phyloP scores from a whole-genome alignment of 345 rosid genomes.

The Hibiscus mutabilis region DNA sequence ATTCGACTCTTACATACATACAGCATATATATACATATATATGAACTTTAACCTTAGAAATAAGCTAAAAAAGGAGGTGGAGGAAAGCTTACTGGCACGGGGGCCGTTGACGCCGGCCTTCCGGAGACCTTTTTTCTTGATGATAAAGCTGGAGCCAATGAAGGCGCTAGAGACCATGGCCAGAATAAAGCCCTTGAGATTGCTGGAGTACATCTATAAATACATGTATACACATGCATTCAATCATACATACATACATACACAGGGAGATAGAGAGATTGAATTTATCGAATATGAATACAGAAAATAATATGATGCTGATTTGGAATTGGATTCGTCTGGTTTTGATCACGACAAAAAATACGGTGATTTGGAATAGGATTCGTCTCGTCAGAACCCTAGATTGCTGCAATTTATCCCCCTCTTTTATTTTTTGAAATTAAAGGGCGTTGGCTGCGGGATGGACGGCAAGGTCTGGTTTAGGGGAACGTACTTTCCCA shows the following conservation, averaged over 20 bases:
- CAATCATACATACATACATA: not conserved
- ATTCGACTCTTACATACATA: not conserved
- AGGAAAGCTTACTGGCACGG: conserved; percentile 45
- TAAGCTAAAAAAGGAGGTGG: not conserved
- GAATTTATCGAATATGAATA: not conserved
- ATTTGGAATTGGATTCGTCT: not conserved
- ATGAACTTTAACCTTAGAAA: too few relatives aligned
- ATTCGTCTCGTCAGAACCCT: not conserved
- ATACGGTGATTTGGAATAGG: not conserved
- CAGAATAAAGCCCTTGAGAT: conserved; percentile 54
- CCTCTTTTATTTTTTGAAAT: not conserved
- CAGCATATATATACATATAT: too few relatives aligned
- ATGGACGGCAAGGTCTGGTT: not conserved
- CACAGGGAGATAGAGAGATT: not conserved
- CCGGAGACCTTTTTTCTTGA: conserved; percentile 77
- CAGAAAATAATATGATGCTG: not conserved
- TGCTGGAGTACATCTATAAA: conserved; percentile 61
- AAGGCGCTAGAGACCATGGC: conserved; percentile 71
- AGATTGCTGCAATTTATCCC: not conserved
- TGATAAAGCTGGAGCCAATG: conserved; percentile 76
- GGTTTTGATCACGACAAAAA: not conserved
- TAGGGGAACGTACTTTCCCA: not conserved
- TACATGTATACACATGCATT: conserved; percentile 4
- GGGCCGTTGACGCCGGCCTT: conserved; percentile 55
- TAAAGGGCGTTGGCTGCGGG: not conserved